phyloP scores from a whole-genome alignment of 148 eudicot species.

The Tetragonia tetragonoides region DNA sequence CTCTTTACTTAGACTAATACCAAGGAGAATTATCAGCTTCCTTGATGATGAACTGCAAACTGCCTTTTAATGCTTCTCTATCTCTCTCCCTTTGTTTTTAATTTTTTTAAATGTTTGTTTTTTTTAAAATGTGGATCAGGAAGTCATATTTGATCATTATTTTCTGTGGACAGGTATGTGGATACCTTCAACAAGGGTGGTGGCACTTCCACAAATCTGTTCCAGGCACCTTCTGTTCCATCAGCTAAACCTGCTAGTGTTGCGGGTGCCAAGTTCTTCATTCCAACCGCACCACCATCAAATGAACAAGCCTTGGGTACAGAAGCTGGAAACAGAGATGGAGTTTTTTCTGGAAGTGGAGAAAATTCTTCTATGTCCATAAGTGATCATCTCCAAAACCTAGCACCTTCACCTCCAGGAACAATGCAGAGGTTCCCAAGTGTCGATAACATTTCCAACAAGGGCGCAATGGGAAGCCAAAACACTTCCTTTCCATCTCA shows the following conservation, averaged over 20 bases:
- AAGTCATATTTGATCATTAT: neutral
- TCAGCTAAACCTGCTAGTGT: constrained; percentile 48
- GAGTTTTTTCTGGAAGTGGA: constrained; percentile 25
- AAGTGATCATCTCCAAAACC: constrained; percentile 41
- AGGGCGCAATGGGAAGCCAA: constrained; percentile 20
- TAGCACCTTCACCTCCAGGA: constrained; percentile 41
- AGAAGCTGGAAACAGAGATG: constrained; percentile 28
- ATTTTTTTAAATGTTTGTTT: neutral
- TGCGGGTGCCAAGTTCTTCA: constrained; percentile 66
- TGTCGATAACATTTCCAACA: constrained; percentile 57
- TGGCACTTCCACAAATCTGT: constrained; percentile 57
- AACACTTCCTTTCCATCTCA: constrained; percentile 35
- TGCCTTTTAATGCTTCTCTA: too few relatives aligned
- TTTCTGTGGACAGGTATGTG: constrained; percentile 64
- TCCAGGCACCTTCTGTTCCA: constrained; percentile 67
- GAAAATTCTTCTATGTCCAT: constrained; percentile 34
- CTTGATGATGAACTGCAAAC: too few relatives aligned
- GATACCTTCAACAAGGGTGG: constrained; percentile 94
- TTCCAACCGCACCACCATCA: constrained; percentile 56
- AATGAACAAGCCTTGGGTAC: constrained; percentile 33
- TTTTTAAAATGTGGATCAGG: neutral
- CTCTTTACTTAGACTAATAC: too few relatives aligned
- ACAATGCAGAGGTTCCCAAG: constrained; percentile 69
- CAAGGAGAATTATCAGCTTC: too few relatives aligned
- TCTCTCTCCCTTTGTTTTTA: neutral